Percentiles rank a stretch among this genome's conserved stretches.
Conservation (phyloP, 176 grass and related monocot species). For the Oryza punctata region DNA sequence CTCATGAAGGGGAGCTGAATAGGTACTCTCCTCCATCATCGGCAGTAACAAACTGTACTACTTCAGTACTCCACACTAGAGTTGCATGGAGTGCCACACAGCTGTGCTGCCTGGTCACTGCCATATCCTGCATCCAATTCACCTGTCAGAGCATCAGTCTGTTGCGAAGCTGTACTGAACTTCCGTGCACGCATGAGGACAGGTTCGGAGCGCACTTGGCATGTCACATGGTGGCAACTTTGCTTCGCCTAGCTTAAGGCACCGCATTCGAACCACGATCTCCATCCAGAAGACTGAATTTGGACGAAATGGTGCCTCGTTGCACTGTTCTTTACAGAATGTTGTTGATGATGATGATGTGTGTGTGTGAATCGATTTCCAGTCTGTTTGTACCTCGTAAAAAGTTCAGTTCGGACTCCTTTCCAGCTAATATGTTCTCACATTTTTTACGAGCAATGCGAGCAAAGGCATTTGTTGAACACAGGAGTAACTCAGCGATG, state of each 20-base stretch:
- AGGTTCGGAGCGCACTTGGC: neutral
- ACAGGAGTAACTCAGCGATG: neutral
- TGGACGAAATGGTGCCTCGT: neutral
- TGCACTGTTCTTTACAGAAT: conserved; percentile 4
- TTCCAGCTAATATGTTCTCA: neutral
- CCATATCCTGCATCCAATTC: conserved; percentile 14
- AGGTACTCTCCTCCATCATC: neutral
- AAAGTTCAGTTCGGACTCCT: neutral
- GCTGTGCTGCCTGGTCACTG: neutral
- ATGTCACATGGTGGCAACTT: neutral
- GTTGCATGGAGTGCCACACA: neutral
- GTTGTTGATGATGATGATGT: neutral
- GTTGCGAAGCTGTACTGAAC: conserved; percentile 17
- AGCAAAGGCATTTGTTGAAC: neutral
- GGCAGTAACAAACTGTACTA: neutral
- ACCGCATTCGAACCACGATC: neutral
- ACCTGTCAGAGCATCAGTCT: conserved; percentile 15
- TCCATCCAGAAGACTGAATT: neutral
- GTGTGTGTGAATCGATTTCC: neutral
- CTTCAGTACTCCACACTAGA: neutral
- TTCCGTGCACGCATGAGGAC: conserved; percentile 29
- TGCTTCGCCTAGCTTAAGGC: neutral
- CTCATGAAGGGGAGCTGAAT: too few relatives aligned
- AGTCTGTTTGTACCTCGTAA: neutral
- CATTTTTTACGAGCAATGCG: neutral